phyloP scores from a whole-genome alignment of 2,329 filamentous ascomycete genomes.

The Salinomyces thailandicus region DNA sequence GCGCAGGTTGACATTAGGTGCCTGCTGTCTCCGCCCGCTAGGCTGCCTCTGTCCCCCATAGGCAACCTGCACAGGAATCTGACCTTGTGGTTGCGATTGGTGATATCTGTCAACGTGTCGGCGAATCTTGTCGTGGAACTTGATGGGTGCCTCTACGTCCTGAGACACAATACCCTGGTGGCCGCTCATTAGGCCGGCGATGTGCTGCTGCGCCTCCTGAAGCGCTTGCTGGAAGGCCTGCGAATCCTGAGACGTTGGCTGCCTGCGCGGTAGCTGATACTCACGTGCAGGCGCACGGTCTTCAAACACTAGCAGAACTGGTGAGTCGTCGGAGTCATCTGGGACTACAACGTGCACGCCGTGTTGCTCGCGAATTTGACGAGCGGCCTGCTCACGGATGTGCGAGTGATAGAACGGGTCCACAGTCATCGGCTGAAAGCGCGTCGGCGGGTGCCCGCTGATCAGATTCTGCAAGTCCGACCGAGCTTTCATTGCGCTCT shows the following conservation, averaged over 20 bases:
- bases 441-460: conserved; percentile 60
- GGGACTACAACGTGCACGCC: conserved; percentile 67
- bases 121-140: conserved; percentile 55
- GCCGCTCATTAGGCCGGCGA: conserved; percentile 43
- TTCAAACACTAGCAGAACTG: conserved; percentile 64
- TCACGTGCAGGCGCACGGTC: conserved; percentile 45
- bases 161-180: conserved; percentile 46
- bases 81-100: conserved; percentile 35
- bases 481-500: conserved; percentile 67
- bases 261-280: conserved; percentile 46
- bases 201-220: conserved; percentile 47
- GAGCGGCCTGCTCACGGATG: conserved; percentile 53
- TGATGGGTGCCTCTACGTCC: conserved; percentile 44
- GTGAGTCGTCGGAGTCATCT: conserved; percentile 47
- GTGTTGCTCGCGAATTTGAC: conserved; percentile 54
- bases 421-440: conserved; percentile 56
- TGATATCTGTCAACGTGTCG: conserved; percentile 50
- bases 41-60: conserved; percentile 38
- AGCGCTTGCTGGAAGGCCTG: conserved; percentile 48
- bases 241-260: conserved; percentile 45
- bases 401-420: conserved; percentile 73
- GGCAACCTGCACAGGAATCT: conserved; percentile 47
- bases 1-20: conserved; percentile 51
- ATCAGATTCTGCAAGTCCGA: conserved; percentile 66
- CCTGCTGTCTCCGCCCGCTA: conserved; percentile 37